Evolutionary conservation across 1,284 basidiomycete species (phyloP), one percentile per base, ranked within the genome.

Genomic region (Melampsora americana): DNA sequence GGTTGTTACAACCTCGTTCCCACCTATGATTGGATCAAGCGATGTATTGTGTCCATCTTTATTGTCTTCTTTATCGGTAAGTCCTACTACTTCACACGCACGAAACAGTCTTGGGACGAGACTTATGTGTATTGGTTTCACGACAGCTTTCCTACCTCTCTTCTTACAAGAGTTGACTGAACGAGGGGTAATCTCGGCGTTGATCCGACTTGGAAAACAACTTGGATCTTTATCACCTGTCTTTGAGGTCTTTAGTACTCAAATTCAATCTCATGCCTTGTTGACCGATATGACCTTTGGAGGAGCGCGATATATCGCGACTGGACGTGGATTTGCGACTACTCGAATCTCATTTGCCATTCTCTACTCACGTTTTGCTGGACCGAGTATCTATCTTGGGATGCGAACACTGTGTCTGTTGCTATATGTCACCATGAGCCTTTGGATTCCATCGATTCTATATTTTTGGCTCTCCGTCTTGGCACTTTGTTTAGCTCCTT

Each of bases 271-370:
- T 69, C 92, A 97, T 82, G 96, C 94, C 39, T 94, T 96, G 82
- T 84, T 95, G 79, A 95, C 90, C 84, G 94, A 96, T 84, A 85
- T 96, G 85, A 94, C 92, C 3, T 95, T 95, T 78, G 94, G 94
- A 84, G 94, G 94, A 77, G 94, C 94, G 69, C 89, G 94, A 78
- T 97, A 96, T 84, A 97, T 97, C 80, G 93, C 94, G n/a, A 97
- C 94, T n/a, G 94, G 94, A 77, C 92, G 94, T 87, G 94, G 94
- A 60, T 97, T 97, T 82, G 94, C 94, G 20, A 96, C 94, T 7
- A 92, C 92, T 26, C 88, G 94, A 75, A 92, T 95, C 79, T 91
- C 90, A 78, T 97, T 97, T 86, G 90, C 89, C 82, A 94, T 94
- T 79, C 85, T 96, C 26, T 95, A 93, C 56, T 96, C 94, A 79